phyloP scores from a whole-genome alignment of 1,284 basidiomycete species.

The Pseudozyma pruni region DNA sequence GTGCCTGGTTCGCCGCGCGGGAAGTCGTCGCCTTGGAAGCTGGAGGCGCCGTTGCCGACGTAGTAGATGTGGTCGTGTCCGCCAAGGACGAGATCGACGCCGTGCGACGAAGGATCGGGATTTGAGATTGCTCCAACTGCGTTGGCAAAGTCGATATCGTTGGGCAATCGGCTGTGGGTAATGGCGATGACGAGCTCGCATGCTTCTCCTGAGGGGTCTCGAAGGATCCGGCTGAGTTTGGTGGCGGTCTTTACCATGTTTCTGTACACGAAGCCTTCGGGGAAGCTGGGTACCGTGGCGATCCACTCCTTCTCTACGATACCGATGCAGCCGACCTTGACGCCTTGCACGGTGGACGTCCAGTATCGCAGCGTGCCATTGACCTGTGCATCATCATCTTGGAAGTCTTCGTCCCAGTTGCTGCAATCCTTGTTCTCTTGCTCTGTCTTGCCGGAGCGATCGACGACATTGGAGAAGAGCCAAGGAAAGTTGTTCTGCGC shows the following conservation, averaged over 20 bases:
- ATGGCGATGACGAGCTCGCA: slow-evolving; percentile 78
- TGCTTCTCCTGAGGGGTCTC: slow-evolving; percentile 77
- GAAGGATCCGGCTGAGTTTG: slow-evolving; percentile 75
- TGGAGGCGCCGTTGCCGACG: slow-evolving; percentile 78
- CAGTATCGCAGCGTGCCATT: slow-evolving; percentile 69
- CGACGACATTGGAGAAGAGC: slow-evolving; percentile 68
- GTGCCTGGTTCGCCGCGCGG: slow-evolving; percentile 75
- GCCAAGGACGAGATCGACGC: slow-evolving; percentile 85
- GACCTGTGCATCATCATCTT: slow-evolving; percentile 68
- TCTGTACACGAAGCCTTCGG: slow-evolving; percentile 73
- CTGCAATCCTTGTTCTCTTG: slow-evolving; percentile 5
- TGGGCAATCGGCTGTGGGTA: slow-evolving; percentile 80
- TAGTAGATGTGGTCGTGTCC: slow-evolving; percentile 92
- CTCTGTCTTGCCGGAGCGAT: slow-evolving; percentile 78
- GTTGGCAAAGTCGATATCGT: slow-evolving; percentile 72
- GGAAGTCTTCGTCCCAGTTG: slow-evolving; percentile 71
- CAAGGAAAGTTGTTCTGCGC: slow-evolving; percentile 32
- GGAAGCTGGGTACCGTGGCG: slow-evolving; percentile 83
- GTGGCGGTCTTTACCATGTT: slow-evolving; percentile 52
- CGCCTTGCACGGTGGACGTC: slow-evolving; percentile 76
- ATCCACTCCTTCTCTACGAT: slow-evolving; percentile 90
- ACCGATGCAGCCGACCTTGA: slow-evolving; percentile 81
- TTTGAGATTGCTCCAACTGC: slow-evolving; percentile 73
- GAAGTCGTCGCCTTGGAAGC: slow-evolving; percentile 79
- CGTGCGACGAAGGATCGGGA: slow-evolving; percentile 73